These are phyloP conservation scores for Penicillium sp. DNA, from an alignment of 2,329 filamentous ascomycete genomes.

Conservation along the genomic window DNA sequence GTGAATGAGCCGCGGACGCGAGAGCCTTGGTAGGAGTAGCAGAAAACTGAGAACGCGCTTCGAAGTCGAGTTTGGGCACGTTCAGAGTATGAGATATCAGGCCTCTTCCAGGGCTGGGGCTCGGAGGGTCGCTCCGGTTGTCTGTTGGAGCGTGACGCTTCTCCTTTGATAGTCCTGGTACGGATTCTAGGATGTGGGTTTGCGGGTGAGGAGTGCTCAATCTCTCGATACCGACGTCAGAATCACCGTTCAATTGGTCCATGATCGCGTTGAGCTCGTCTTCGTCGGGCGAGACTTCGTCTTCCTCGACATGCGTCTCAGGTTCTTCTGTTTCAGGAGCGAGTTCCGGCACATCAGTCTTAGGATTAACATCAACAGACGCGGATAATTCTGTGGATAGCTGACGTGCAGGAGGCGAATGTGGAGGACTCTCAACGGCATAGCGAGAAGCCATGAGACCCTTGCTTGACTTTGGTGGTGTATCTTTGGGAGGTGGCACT, in stretches of 20 bases:
- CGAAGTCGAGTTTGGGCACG: slow-evolving; percentile 44
- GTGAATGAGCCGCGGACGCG: slow-evolving; percentile 58
- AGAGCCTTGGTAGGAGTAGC: slow-evolving; percentile 67
- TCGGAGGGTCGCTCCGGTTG: slow-evolving; percentile 71
- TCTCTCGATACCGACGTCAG: slow-evolving; percentile 75
- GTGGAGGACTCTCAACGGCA: slow-evolving; percentile 35
- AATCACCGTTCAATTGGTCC: slow-evolving; percentile 78
- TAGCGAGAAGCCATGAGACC: slow-evolving; percentile 44
- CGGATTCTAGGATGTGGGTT: slow-evolving; percentile 36
- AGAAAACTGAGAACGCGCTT: slow-evolving; percentile 50
- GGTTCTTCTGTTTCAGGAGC: slow-evolving; percentile 22
- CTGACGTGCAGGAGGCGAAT: slow-evolving; percentile 27
- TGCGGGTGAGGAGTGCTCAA: slow-evolving; percentile 41
- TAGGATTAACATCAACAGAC: slow-evolving; percentile 13
- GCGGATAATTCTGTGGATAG: slow-evolving; percentile 14
- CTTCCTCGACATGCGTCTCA: slow-evolving; percentile 27
- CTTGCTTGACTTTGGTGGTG: slow-evolving; percentile 24
- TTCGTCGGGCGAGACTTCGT: slow-evolving; percentile 42
- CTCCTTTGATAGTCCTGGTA: slow-evolving; percentile 58
- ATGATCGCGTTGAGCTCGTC: slow-evolving; percentile 92
- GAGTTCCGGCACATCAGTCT: slow-evolving; percentile 12
- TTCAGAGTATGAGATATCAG: slow-evolving; percentile 53
- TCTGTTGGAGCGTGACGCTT: slow-evolving; percentile 58
- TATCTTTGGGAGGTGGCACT: slow-evolving; percentile 23
- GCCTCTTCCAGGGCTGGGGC: slow-evolving; percentile 69